Percentiles rank a stretch among this genome's conserved stretches.
phyloP scores from a whole-genome alignment of 2,329 filamentous ascomycete species.

The Simplicillium sp. region DNA sequence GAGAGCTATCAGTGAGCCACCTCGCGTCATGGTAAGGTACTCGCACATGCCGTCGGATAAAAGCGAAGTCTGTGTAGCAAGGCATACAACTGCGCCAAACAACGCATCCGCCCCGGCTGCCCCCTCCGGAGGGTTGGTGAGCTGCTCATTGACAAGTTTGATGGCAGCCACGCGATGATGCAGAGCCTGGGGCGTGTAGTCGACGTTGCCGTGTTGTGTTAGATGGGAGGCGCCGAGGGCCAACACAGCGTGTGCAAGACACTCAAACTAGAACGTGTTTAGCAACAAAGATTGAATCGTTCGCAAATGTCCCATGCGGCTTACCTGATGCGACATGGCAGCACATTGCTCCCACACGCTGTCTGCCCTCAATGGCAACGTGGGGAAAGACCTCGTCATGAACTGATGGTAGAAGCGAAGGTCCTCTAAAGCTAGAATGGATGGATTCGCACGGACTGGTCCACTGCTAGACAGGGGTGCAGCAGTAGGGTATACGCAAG shows the following conservation, averaged over 20 bases:
- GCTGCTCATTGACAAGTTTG: constrained; percentile 21
- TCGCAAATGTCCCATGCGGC: neutral
- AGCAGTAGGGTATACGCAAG: constrained; percentile 20
- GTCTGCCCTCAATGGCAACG: constrained; percentile 20
- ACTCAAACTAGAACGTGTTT: constrained; percentile 20
- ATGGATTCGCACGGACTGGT: constrained; percentile 7
- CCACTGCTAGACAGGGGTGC: constrained; percentile 1
- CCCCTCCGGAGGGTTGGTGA: constrained; percentile 15
- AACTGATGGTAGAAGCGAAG: constrained; percentile 43
- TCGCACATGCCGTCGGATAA: constrained; percentile 27
- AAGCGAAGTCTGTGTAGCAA: constrained; percentile 24
- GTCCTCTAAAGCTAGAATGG: constrained; percentile 28
- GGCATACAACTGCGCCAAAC: constrained; percentile 22
- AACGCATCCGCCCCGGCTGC: constrained; percentile 23
- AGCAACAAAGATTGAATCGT: neutral
- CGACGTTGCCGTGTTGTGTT: constrained; percentile 15
- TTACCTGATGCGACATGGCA: constrained; percentile 23
- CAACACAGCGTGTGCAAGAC: constrained; percentile 25
- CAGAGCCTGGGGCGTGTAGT: constrained; percentile 19
- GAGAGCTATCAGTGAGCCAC: constrained; percentile 14
- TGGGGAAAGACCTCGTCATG: constrained; percentile 28
- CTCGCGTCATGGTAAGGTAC: constrained; percentile 24
- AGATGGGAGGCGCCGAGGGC: constrained; percentile 27
- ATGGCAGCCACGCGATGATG: constrained; percentile 25
- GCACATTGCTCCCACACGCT: constrained; percentile 23